These are phyloP conservation scores for Ciborinia camelliae DNA, from an alignment of 2,329 filamentous ascomycete genomes.

Conservation along the genomic window DNA sequence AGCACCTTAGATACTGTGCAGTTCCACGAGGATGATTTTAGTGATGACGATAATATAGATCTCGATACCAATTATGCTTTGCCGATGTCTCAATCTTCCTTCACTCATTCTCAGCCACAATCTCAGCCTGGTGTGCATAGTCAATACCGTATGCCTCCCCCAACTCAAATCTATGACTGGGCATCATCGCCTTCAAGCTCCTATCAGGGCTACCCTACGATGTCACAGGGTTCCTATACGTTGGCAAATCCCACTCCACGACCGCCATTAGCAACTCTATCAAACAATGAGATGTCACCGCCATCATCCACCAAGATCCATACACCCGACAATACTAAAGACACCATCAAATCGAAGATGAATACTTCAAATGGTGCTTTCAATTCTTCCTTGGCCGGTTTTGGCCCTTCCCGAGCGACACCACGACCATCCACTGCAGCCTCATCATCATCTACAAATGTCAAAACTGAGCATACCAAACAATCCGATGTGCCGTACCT, in stretches of 20 bases:
- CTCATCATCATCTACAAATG: background rate
- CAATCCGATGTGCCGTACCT: background rate
- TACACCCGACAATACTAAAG: background rate
- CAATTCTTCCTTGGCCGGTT: background rate
- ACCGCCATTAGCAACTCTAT: background rate
- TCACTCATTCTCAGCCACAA: background rate
- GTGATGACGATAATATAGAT: constrained; percentile 5
- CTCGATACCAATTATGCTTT: background rate
- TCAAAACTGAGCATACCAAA: background rate
- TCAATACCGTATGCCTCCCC: background rate
- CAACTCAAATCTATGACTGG: background rate
- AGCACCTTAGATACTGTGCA: background rate
- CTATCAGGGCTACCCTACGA: background rate
- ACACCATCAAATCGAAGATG: background rate
- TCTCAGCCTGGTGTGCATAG: background rate
- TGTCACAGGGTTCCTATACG: background rate
- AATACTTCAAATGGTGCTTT: background rate
- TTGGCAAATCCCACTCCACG: background rate
- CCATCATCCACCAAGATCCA: background rate
- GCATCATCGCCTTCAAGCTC: background rate
- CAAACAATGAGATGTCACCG: background rate
- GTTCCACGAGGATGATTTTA: constrained; percentile 1
- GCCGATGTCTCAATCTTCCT: background rate
- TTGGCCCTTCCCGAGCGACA: background rate
- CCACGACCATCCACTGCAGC: background rate